A percentile compares a stretch with the other conserved stretches of the same genome.
These are phyloP conservation scores for Jackrogersella minutella DNA, from an alignment of 495 filamentous ascomycete genomes.

Conservation along the genomic window DNA sequence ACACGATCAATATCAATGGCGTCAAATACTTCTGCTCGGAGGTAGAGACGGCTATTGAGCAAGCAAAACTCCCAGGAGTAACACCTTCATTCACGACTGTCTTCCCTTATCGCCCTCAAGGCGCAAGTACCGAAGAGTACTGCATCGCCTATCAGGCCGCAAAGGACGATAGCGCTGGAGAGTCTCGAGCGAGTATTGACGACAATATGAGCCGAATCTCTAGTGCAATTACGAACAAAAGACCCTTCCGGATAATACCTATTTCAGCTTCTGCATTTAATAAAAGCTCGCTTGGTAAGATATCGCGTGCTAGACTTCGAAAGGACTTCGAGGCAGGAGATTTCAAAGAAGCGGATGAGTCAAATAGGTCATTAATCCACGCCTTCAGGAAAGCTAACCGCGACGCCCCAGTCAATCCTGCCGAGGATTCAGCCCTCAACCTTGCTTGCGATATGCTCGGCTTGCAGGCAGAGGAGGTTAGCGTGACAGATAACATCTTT, in stretches of 20 bases:
- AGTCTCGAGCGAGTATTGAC: neutral
- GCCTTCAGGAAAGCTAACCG: conserved; percentile 1
- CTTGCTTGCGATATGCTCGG: conserved; percentile 9
- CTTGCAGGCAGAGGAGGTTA: neutral
- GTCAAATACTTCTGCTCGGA: conserved; percentile 7
- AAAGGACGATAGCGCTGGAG: neutral
- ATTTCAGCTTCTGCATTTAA: neutral
- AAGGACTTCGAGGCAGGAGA: conserved; percentile 3
- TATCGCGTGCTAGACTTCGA: conserved; percentile 1
- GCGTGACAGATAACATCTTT: conserved; percentile 5
- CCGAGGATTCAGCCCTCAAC: neutral
- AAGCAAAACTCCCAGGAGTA: neutral
- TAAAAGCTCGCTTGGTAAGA: neutral
- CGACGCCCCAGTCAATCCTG: neutral
- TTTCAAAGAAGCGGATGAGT: neutral
- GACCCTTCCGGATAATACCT: conserved; percentile 2
- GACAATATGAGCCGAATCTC: conserved; percentile 1
- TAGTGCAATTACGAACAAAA: neutral
- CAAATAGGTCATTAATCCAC: neutral
- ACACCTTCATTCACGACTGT: neutral
- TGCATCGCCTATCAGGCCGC: conserved; percentile 1
- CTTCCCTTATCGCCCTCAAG: conserved; percentile 2
- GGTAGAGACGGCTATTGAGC: neutral
- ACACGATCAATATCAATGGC: conserved; percentile 6
- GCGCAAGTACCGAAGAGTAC: neutral